Percentiles rank a stretch among this genome's conserved stretches.
Conservation (phyloP, 2,329 filamentous ascomycete species). For the Atkinsonella hypoxylon region DNA sequence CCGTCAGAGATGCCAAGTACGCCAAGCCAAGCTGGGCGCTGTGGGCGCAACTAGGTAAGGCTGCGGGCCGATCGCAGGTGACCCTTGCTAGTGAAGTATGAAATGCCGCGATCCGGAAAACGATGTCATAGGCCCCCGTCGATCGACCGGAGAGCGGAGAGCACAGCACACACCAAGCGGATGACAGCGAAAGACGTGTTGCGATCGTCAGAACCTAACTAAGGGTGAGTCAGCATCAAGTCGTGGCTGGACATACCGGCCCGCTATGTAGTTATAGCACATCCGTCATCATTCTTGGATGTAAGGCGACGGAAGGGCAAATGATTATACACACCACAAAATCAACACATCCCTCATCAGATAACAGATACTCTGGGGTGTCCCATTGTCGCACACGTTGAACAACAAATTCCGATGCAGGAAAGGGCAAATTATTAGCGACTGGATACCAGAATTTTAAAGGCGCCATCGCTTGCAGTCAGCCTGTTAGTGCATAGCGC, state of each 20-base stretch:
- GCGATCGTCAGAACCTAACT: not conserved
- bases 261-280: not conserved
- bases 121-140: slow-evolving; percentile 1
- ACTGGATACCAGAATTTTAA: not conserved
- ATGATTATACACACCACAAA: too few species aligned
- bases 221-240: not conserved
- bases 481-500: not conserved
- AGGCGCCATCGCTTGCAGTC: not conserved
- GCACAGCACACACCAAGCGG: not conserved
- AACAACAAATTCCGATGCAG: not conserved
- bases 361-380: too few species aligned
- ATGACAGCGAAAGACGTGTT: not conserved
- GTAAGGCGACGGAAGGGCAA: too few species aligned
- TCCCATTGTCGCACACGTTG: not conserved
- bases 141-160: not conserved
- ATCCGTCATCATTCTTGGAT: too few species aligned
- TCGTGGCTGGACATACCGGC: not conserved
- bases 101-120: slow-evolving; percentile 2
- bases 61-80: slow-evolving; percentile 1
- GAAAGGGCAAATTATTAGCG: not conserved
- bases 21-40: not conserved
- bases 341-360: too few species aligned
- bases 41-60: not conserved
- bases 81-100: not conserved
- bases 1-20: not conserved